Evolutionary conservation across 208 protist species (phyloP).

Genomic region (Acanthamoeba lenticulata): DNA sequence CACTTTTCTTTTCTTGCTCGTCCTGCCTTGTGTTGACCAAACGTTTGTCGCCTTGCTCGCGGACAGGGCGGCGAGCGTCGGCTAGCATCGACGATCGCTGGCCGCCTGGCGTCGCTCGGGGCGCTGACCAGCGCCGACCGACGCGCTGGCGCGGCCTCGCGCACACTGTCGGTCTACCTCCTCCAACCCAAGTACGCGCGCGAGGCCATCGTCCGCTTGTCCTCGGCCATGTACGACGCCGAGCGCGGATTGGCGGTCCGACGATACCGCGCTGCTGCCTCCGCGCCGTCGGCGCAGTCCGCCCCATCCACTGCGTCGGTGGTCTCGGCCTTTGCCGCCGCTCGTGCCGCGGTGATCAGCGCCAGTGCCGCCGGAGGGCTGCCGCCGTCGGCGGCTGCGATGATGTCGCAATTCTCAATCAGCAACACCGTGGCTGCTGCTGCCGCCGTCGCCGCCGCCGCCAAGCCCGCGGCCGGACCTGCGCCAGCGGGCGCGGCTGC

Average conservation of each 20-base stretch:
- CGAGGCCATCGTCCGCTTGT: not conserved
- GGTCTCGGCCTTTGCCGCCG: too few relatives aligned
- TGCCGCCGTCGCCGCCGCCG: too few relatives aligned
- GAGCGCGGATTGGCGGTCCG: not conserved
- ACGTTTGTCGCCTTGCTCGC: not conserved
- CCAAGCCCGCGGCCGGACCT: too few relatives aligned
- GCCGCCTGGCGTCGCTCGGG: not conserved
- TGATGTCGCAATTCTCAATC: too few relatives aligned
- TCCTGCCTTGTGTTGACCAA: not conserved
- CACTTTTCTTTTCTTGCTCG: not conserved
- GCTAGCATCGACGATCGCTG: not conserved
- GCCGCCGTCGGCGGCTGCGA: too few relatives aligned
- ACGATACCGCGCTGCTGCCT: not conserved
- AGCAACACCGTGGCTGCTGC: too few relatives aligned
- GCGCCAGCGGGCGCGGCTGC: too few relatives aligned
- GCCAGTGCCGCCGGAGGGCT: too few relatives aligned
- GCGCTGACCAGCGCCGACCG: constrained; percentile 57
- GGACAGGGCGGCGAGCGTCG: not conserved
- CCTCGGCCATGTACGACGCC: not conserved
- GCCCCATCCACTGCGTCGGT: too few relatives aligned
- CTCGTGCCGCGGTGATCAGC: too few relatives aligned
- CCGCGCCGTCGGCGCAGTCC: not conserved
- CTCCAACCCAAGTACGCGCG: constrained; percentile 13
- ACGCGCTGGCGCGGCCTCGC: constrained; percentile 25
- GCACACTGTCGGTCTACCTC: constrained; percentile 10